A percentile compares a stretch with the other conserved stretches of the same genome.
phyloP scores from a whole-genome alignment of 2,329 filamentous ascomycete species.

The Aspergillus brunneoviolaceus region DNA sequence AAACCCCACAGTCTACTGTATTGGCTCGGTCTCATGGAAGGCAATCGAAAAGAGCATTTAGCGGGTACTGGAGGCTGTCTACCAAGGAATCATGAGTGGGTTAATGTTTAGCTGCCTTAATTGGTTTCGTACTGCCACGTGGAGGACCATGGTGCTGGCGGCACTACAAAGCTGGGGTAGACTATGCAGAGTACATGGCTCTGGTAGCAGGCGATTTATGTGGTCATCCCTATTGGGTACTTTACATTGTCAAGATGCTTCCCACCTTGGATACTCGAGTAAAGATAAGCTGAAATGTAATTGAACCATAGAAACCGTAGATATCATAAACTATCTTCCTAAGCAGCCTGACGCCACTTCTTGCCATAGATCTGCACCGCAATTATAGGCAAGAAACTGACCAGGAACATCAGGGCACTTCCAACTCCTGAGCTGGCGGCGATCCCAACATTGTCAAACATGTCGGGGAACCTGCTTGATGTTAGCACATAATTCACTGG shows the following conservation, averaged over 20 bases:
- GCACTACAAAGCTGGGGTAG: neutral
- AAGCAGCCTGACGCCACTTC: conserved; percentile 12
- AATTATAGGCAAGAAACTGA: conserved; percentile 18
- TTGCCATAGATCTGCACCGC: conserved; percentile 14
- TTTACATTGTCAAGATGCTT: too few species aligned
- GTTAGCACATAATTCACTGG: conserved; percentile 10
- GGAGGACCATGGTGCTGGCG: neutral
- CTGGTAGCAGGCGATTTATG: too few species aligned
- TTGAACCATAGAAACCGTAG: neutral
- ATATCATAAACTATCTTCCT: neutral
- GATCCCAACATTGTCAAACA: conserved; percentile 38
- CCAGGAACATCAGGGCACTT: conserved; percentile 27
- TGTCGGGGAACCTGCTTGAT: conserved; percentile 31
- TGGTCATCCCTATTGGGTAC: too few species aligned
- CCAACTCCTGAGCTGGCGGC: conserved; percentile 32
- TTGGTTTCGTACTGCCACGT: neutral
- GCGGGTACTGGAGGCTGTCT: neutral
- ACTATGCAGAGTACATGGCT: too few species aligned
- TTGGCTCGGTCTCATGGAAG: neutral
- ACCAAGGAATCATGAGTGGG: neutral
- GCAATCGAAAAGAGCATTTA: too few species aligned
- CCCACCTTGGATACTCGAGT: too few species aligned
- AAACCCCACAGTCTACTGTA: neutral
- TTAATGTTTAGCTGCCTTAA: neutral
- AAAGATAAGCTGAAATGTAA: too few species aligned